A percentile compares a stretch with the other conserved stretches of the same genome.
These are phyloP conservation scores for Porphyra umbilicalis DNA, from an alignment of 31 red algal species.

Conservation along the genomic window DNA sequence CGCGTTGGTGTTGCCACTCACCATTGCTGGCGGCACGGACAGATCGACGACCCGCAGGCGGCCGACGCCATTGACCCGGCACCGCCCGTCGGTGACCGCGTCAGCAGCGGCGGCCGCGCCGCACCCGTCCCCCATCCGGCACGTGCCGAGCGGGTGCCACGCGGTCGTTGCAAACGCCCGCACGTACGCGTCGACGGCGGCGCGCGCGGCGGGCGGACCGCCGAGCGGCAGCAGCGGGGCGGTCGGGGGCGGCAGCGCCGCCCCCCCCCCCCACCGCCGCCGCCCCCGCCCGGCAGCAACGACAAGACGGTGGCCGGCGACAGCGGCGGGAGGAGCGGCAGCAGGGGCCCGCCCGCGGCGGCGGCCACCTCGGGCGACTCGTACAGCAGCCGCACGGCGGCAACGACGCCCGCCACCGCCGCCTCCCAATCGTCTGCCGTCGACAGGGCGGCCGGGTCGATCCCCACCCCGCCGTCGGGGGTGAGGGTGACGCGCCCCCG, in stretches of 20 bases:
- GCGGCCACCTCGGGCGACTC: not conserved
- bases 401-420: not conserved
- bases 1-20: slow-evolving; percentile 17
- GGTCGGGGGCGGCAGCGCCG: not conserved
- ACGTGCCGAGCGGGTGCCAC: slow-evolving; percentile 14
- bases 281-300: not conserved
- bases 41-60: slow-evolving; percentile 12
- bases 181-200: not conserved
- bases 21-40: slow-evolving; percentile 7
- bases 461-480: not conserved
- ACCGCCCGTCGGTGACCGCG: slow-evolving; percentile 11
- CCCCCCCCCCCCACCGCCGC: not conserved
- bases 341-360: not conserved
- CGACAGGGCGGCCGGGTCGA: not conserved
- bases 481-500: not conserved
- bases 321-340: not conserved
- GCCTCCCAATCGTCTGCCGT: not conserved
- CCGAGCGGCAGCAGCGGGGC: not conserved
- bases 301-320: not conserved
- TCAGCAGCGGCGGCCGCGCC: not conserved
- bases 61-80: slow-evolving; percentile 3
- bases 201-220: not conserved
- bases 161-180: not conserved
- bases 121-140: not conserved
- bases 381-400: not conserved